Evolutionary conservation across 306 rosid species (phyloP), one percentile per base, ranked within the genome.

Genomic region (Cucumis hystrix): DNA sequence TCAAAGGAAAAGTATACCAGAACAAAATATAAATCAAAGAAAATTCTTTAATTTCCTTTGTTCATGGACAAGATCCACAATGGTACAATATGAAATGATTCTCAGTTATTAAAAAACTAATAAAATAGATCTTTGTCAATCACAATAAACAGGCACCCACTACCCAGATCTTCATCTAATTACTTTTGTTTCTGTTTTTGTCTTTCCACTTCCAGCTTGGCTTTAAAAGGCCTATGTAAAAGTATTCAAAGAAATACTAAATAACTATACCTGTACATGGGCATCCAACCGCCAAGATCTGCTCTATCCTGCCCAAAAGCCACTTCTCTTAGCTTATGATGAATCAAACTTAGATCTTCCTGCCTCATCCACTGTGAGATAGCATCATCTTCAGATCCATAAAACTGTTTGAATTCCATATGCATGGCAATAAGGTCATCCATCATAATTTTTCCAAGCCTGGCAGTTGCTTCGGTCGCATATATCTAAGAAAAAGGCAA

Each of bases 361-460:
- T 83, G 83, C 78, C 82, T 81, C 91, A 92, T 55, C 98, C 97
- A 87, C 35, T 43, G 67, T 56, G 97, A 91, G 76, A 85, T 84
- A 80, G 33, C 79, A 56, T 86, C 80, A 33, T 83, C 87, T 77
- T 80, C 85, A 10, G 85, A 83, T 80, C 97, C 98, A 56, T 90
- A 91, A 79, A 90, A 85, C 86, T 90, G 91, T 82, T 87, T 92
- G 76, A 88, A 81, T 51, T 94, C 98, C 45, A 66, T 81, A 79
- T 94, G 97, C 93, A 87, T 87, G 54, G 91, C 81, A 78, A 92
- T 82, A 86, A 94, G 95, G 67, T 94, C 97, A 81, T 92, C 93
- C 97, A 94, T 86, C 96, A 94, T 84, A 83, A 94, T 84, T 83
- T 86, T 87, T 72, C 97, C 98, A 25, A 94, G 77, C 82, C 87